Percentiles rank a stretch among this genome's conserved stretches.
Conservation (phyloP, 225 moss, liverwort and hornwort genomes). For the Physcomitrellopsis africana region DNA sequence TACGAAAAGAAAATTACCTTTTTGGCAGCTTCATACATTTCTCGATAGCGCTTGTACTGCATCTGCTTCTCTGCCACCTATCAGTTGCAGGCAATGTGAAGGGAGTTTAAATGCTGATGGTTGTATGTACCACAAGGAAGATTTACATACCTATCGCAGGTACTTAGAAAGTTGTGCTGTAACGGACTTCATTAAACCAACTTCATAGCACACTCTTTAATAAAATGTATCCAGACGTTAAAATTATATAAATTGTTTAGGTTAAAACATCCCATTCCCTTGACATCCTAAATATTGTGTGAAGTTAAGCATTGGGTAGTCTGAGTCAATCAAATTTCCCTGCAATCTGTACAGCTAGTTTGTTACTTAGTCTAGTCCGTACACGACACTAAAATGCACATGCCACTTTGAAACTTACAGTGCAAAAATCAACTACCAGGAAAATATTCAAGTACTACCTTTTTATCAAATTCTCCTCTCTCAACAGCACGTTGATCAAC, state of each 20-base stretch:
- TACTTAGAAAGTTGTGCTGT: neutral
- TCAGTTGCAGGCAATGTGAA: conserved; percentile 18
- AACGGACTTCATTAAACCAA: neutral
- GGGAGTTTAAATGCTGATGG: neutral
- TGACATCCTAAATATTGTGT: too few relatives aligned
- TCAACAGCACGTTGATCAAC: conserved; percentile 65
- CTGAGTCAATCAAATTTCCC: too few relatives aligned
- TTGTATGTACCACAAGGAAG: neutral
- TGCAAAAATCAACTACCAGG: conserved; percentile 11
- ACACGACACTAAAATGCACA: neutral
- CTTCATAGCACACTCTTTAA: neutral
- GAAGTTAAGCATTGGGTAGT: too few relatives aligned
- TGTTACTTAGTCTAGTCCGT: too few relatives aligned
- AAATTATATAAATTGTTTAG: too few relatives aligned
- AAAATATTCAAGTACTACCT: conserved; percentile 42
- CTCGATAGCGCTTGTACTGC: conserved; percentile 75
- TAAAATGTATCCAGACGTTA: too few relatives aligned
- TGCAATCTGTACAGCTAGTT: too few relatives aligned
- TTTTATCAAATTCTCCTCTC: conserved; percentile 76
- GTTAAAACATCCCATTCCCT: too few relatives aligned
- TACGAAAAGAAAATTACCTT: conserved; percentile 49
- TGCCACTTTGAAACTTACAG: neutral
- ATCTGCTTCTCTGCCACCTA: conserved; percentile 86
- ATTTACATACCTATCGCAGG: conserved; percentile 3
- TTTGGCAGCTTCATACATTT: conserved; percentile 82